A percentile compares a stretch with the other conserved stretches of the same genome.
Evolutionary conservation across 2,329 filamentous ascomycete genomes (phyloP).

Genomic region (Aspergillus pseudotamarii): DNA sequence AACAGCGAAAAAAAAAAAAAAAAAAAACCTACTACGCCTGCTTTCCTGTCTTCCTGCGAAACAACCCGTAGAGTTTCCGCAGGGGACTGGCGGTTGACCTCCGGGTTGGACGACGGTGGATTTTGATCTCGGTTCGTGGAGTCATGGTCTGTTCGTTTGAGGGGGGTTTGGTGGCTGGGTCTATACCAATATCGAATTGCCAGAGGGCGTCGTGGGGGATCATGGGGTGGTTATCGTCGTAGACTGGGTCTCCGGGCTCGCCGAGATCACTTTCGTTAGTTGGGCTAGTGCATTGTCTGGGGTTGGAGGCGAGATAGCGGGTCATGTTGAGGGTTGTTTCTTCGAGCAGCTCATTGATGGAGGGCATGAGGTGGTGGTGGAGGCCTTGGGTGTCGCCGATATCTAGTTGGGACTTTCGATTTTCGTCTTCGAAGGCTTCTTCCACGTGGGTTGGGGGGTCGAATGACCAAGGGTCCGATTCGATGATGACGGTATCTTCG

Average conservation of each 20-base stretch:
- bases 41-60: neutral
- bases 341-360: slow-evolving; percentile 30
- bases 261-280: slow-evolving; percentile 33
- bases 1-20: neutral
- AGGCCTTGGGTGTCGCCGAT: neutral
- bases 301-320: slow-evolving; percentile 19
- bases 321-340: slow-evolving; percentile 18
- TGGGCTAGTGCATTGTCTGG: slow-evolving; percentile 19
- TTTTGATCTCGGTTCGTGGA: neutral
- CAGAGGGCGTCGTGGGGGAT: neutral
- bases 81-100: neutral
- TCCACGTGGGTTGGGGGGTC: neutral
- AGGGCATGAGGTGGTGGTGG: slow-evolving; percentile 25
- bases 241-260: slow-evolving; percentile 32
- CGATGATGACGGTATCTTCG: slow-evolving; percentile 15
- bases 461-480: slow-evolving; percentile 17
- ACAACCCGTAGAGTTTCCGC: neutral
- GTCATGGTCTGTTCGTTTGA: neutral
- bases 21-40: neutral
- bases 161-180: neutral
- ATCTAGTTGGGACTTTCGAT: slow-evolving; percentile 6
- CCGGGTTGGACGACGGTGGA: neutral
- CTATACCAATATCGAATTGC: neutral
- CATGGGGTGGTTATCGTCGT: slow-evolving; percentile 7
- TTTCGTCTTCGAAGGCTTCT: slow-evolving; percentile 8